Base-by-base conservation (phyloP, 257 asterid genomes). In the Forsythia viridissima region DNA sequence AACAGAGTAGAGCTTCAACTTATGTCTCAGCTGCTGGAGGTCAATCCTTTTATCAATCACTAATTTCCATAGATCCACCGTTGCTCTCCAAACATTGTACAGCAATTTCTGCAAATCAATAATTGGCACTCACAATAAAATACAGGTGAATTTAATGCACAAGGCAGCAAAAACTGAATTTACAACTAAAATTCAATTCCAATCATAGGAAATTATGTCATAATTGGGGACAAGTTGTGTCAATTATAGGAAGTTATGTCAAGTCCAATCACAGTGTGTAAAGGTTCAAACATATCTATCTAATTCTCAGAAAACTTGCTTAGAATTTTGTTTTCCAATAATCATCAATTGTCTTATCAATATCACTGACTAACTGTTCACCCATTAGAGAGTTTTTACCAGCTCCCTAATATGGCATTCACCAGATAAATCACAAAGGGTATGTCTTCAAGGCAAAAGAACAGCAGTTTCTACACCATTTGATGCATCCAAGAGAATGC, bases 1-100 rank as follows among this genome's bases (percentile, higher is more conserved):
- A 81, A 91, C 80, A 2, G 91, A 74, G 83, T 79, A 85, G 70
- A 94, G 85, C 84, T 86, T 91, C 88, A 86, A 82, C 89, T 84
- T 85, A 79, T 89, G 84, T 82, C 77, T 87, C 84, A 89, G 81
- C 85, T 84, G 92, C 81, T 86, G 92, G 82, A 92, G 92, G 57
- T 82, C 84, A 72, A 84, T 85, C 84, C 93, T 89, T 80, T 84
- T 91, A 84, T 84, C 79, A 57, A 77, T 84, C 70, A 89, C 87
- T n/a, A 86, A 86, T 77, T 83, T 83, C 82, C 89, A 79, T 71
- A 91, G 80, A 84, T 83, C 84, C 48, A 86, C 82, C 39, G 87
- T 89, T 71, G 84, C 76, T 84, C 86, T 86, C 95, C 96, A 86
- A 73, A 89, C 91, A 70, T 76, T 88, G 87, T 84, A 88, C 67